Evolutionary conservation across 371 early-diverging fungal species (phyloP).

Genomic region (Apophysomyces ossiformis): DNA sequence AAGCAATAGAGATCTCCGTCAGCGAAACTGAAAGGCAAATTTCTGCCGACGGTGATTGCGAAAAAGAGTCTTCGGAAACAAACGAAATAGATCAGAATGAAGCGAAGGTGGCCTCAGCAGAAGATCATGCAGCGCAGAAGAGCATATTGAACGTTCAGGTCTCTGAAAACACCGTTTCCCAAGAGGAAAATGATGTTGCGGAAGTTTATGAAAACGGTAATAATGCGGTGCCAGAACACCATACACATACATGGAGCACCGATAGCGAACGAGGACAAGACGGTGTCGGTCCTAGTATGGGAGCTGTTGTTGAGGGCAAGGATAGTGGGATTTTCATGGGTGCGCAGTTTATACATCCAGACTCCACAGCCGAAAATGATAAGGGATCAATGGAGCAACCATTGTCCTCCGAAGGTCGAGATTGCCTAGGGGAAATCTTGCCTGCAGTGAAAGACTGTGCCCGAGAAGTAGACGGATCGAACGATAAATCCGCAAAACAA

Average conservation of each 20-base stretch:
- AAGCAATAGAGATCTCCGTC: too few relatives aligned
- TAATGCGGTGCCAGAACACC: neutral
- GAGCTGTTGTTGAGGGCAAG: neutral
- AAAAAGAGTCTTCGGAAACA: too few relatives aligned
- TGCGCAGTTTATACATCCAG: neutral
- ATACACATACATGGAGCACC: neutral
- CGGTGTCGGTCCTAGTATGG: neutral
- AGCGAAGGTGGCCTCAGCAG: too few relatives aligned
- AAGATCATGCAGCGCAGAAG: too few relatives aligned
- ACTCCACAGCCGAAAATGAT: neutral
- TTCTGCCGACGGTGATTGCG: too few relatives aligned
- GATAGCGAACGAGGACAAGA: neutral
- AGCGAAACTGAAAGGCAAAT: too few relatives aligned
- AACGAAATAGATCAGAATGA: too few relatives aligned
- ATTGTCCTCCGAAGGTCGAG: neutral
- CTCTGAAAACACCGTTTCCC: too few relatives aligned
- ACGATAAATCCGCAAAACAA: neutral
- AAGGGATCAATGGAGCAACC: neutral
- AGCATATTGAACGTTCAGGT: too few relatives aligned
- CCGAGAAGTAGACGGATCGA: slow-evolving; percentile 15
- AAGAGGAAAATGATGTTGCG: too few relatives aligned
- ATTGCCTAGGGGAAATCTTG: slow-evolving; percentile 20
- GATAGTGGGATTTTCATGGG: neutral
- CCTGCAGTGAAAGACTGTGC: slow-evolving; percentile 24
- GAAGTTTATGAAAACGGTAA: too few relatives aligned